Conservation (phyloP, 768 basidiomycete species). For the Mycena vitilis region DNA sequence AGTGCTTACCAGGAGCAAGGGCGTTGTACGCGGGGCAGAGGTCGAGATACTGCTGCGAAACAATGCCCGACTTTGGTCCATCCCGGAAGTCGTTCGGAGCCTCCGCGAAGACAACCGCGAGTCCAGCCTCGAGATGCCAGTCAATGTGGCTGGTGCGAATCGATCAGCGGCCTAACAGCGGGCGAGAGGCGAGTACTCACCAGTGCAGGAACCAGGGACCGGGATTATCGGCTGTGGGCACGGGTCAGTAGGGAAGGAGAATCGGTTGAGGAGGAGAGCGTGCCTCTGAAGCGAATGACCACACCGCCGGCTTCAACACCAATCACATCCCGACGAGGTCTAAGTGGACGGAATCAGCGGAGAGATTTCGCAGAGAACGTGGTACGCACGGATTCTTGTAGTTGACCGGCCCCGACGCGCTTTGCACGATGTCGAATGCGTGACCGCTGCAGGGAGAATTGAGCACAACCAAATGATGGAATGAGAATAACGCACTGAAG, state of each 20-base stretch:
- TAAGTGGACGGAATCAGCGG: background rate
- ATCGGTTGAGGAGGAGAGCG: background rate
- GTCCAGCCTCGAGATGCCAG: conserved; percentile 27
- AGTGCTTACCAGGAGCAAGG: background rate
- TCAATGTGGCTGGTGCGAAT: background rate
- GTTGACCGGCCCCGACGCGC: conserved; percentile 36
- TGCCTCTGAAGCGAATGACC: conserved; percentile 20
- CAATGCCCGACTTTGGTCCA: conserved; percentile 40
- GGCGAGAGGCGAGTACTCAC: background rate
- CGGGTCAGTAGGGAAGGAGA: background rate
- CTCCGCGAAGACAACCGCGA: conserved; percentile 51
- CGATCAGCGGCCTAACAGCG: background rate
- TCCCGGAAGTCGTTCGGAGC: conserved; percentile 41
- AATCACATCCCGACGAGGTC: conserved; percentile 42
- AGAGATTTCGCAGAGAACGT: background rate
- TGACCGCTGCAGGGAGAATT: conserved; percentile 37
- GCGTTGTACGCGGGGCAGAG: conserved; percentile 23
- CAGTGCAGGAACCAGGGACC: background rate
- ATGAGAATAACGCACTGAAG: conserved; percentile 26
- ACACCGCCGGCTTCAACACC: conserved; percentile 27
- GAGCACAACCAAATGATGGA: background rate
- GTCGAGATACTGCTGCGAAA: conserved; percentile 33
- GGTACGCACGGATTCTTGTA: conserved; percentile 36
- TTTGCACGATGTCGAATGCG: conserved; percentile 42
- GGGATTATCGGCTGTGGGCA: background rate